Percentiles rank a stretch among this genome's conserved stretches.
phyloP scores from a whole-genome alignment of 768 basidiomycete species.

The Cyclocybe cylindracea region DNA sequence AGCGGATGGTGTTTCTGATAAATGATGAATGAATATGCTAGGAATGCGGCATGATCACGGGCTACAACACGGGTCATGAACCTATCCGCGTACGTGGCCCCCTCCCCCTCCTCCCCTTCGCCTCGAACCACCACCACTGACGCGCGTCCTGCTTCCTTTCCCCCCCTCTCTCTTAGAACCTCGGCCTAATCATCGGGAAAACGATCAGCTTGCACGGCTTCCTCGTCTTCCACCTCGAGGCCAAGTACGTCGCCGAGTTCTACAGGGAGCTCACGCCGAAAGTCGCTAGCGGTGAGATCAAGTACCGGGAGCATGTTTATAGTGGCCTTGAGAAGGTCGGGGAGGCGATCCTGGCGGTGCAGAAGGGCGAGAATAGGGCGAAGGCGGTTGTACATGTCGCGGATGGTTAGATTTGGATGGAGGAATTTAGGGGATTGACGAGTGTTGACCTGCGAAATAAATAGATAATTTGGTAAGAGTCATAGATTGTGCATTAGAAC shows the following conservation, averaged over 20 bases:
- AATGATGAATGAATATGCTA: constrained; percentile 8
- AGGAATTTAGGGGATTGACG: no score
- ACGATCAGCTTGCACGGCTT: constrained; percentile 41
- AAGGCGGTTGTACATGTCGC: constrained; percentile 37
- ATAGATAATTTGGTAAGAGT: no score
- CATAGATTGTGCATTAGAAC: no score
- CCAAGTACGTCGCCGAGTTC: constrained; percentile 44
- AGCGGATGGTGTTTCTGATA: background rate
- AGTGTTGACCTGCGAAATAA: no score
- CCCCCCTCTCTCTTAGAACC: background rate
- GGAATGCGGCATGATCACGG: constrained; percentile 45
- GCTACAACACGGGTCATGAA: constrained; percentile 32
- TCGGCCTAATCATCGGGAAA: constrained; percentile 33
- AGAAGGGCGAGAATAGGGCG: constrained; percentile 35
- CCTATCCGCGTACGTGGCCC: constrained; percentile 25
- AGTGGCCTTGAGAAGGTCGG: constrained; percentile 43
- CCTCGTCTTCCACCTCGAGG: constrained; percentile 29
- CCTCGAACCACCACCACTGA: constrained; percentile 23
- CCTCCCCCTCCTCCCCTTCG: background rate
- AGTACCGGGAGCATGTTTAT: constrained; percentile 45
- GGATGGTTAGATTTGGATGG: constrained; percentile 17
- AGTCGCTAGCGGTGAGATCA: constrained; percentile 43
- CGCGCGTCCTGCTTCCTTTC: constrained; percentile 29
- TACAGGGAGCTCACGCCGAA: constrained; percentile 20
- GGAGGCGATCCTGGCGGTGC: constrained; percentile 32